A percentile compares a stretch with the other conserved stretches of the same genome.
Conservation (phyloP, 192 early-diverging fungal genomes). For the Gorgonomyces haynaldii region DNA sequence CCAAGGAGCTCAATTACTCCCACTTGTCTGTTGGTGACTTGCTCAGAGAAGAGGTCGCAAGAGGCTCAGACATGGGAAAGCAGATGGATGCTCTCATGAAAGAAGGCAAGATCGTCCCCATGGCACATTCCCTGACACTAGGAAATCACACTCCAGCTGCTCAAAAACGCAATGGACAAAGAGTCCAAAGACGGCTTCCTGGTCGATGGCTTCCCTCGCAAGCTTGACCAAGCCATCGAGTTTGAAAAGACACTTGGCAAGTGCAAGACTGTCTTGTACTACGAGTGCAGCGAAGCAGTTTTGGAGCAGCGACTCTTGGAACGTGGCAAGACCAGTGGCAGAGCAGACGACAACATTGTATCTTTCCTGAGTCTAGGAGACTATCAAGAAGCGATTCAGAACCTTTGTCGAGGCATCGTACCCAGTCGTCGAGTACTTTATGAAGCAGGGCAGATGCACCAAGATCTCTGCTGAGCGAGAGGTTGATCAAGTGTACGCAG, state of each 20-base stretch:
- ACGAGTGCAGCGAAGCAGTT: conserved; percentile 78
- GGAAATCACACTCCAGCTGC: conserved; percentile 18
- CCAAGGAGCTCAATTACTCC: conserved; percentile 62
- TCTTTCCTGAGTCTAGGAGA: too few species aligned
- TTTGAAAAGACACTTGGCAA: conserved; percentile 45
- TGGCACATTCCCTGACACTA: conserved; percentile 18
- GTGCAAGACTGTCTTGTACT: conserved; percentile 73
- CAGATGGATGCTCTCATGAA: conserved; percentile 34
- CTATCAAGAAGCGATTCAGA: conserved; percentile 86
- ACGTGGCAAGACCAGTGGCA: conserved; percentile 82
- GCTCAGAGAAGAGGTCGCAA: conserved; percentile 39
- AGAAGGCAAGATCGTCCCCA: conserved; percentile 52
- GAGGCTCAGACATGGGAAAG: conserved; percentile 25
- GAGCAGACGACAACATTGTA: conserved; percentile 87
- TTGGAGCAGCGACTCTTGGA: conserved; percentile 77
- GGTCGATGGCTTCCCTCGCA: conserved; percentile 39
- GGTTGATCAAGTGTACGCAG: conserved; percentile 2
- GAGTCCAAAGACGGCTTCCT: conserved; percentile 6
- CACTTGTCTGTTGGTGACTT: conserved; percentile 53
- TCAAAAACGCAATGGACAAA: conserved; percentile 17
- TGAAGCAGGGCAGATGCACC: not conserved
- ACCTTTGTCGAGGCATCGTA: conserved; percentile 71
- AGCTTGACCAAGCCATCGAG: conserved; percentile 27
- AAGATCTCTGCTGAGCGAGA: not conserved
- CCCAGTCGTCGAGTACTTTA: conserved; percentile 70